phyloP scores from a whole-genome alignment of 2,329 filamentous ascomycete species.

The Fusarium floridanum region DNA sequence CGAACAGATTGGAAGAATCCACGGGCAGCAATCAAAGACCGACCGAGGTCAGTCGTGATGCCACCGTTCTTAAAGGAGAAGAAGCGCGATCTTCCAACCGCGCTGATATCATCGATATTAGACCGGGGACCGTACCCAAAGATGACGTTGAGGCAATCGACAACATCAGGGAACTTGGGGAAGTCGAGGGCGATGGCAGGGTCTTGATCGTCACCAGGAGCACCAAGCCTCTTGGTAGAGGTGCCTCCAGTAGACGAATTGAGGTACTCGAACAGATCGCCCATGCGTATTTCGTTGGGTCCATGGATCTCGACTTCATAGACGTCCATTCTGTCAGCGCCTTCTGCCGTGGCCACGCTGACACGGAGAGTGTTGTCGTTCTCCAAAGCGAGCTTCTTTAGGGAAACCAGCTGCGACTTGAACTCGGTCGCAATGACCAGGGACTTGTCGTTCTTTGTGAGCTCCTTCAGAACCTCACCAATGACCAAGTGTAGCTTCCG shows the following conservation, averaged over 20 bases:
- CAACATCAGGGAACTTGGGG: constrained; percentile 62
- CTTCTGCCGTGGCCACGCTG: constrained; percentile 50
- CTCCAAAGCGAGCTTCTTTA: constrained; percentile 52
- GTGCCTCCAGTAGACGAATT: constrained; percentile 55
- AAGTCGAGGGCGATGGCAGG: constrained; percentile 49
- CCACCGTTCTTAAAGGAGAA: constrained; percentile 57
- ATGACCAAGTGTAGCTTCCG: constrained; percentile 60
- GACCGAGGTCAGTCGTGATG: constrained; percentile 47
- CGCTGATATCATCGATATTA: constrained; percentile 50
- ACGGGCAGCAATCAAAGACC: constrained; percentile 58
- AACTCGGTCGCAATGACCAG: constrained; percentile 61
- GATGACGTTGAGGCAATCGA: constrained; percentile 67
- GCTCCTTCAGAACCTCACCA: constrained; percentile 51
- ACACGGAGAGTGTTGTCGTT: constrained; percentile 51
- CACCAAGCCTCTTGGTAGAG: constrained; percentile 44
- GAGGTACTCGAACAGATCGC: constrained; percentile 60
- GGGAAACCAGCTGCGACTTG: constrained; percentile 62
- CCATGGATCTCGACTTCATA: constrained; percentile 59
- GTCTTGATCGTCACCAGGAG: constrained; percentile 9
- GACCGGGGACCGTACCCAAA: constrained; percentile 60
- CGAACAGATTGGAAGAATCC: constrained; percentile 70
- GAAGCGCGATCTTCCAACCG: constrained; percentile 63
- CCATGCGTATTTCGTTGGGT: constrained; percentile 54
- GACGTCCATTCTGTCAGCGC: constrained; percentile 47
- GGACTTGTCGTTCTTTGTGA: constrained; percentile 50